Evolutionary conservation across 495 filamentous ascomycete species (phyloP).

Genomic region (Bathelium albidoporum): DNA sequence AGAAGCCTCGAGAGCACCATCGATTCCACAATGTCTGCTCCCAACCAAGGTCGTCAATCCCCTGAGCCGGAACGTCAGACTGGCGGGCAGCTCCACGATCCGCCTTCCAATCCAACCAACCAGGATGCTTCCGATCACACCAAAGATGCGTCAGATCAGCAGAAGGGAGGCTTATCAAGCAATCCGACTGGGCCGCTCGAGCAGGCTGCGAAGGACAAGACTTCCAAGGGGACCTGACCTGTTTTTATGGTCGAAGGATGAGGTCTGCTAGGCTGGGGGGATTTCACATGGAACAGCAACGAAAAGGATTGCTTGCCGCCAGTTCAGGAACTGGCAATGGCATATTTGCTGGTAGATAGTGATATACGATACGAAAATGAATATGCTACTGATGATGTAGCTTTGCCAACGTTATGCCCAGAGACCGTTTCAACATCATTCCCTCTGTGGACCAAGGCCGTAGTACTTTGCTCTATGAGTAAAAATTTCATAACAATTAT

Average conservation of each 20-base stretch:
- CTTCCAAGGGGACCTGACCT: constrained; percentile 18
- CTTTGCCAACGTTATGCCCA: background rate
- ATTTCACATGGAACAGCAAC: background rate
- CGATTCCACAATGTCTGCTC: constrained; percentile 52
- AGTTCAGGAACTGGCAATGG: background rate
- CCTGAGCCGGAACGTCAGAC: constrained; percentile 61
- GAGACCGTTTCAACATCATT: background rate
- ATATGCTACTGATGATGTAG: background rate
- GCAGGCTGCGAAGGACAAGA: constrained; percentile 55
- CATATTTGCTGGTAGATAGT: background rate
- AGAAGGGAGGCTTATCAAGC: constrained; percentile 21
- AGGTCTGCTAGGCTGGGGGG: background rate
- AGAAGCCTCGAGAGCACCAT: too few relatives aligned
- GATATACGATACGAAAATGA: background rate
- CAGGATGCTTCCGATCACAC: constrained; percentile 44
- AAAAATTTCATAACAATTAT: too few relatives aligned
- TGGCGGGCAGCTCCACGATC: constrained; percentile 52
- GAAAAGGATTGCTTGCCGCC: background rate
- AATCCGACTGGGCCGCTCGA: constrained; percentile 68
- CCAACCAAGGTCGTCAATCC: constrained; percentile 64
- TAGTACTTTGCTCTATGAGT: background rate
- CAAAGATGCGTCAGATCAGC: constrained; percentile 37
- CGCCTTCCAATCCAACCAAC: constrained; percentile 40
- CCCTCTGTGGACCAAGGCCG: background rate
- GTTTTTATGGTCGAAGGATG: background rate